Evolutionary conservation across 495 filamentous ascomycete genomes (phyloP).

Genomic region (Terfezia boudieri): DNA sequence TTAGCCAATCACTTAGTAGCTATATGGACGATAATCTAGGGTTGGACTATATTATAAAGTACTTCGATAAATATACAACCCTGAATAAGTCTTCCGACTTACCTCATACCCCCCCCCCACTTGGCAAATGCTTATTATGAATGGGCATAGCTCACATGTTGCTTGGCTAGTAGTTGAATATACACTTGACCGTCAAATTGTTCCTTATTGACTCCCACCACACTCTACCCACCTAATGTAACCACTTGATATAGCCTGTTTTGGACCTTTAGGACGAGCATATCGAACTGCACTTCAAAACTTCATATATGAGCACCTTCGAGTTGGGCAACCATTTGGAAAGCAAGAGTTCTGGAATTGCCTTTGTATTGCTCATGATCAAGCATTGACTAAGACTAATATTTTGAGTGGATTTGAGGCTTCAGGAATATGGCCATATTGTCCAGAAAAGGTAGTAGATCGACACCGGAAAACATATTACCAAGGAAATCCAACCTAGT

Average conservation of each 20-base stretch:
- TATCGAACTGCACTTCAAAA: constrained; percentile 5
- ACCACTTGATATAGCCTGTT: constrained; percentile 3
- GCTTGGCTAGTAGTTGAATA: constrained; percentile 6
- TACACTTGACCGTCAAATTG: background rate
- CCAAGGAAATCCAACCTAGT: too few relatives aligned
- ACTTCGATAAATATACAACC: constrained; percentile 8
- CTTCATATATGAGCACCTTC: background rate
- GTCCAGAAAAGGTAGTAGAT: too few relatives aligned
- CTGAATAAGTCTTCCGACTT: background rate
- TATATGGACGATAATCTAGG: background rate
- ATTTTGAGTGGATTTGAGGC: too few relatives aligned
- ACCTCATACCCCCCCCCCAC: background rate
- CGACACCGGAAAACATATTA: too few relatives aligned
- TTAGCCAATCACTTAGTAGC: background rate
- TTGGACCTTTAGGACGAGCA: background rate
- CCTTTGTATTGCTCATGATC: too few relatives aligned
- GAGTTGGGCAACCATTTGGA: too few relatives aligned
- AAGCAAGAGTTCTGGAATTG: too few relatives aligned
- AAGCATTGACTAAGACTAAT: background rate
- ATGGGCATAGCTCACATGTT: constrained; percentile 6
- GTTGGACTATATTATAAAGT: constrained; percentile 10
- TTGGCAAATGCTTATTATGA: constrained; percentile 1
- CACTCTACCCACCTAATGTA: constrained; percentile 6
- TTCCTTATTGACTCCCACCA: constrained; percentile 4
- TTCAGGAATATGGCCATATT: too few relatives aligned